Base-by-base conservation (phyloP, 116 monocot genomes). In the Phalaenopsis hybrid region DNA sequence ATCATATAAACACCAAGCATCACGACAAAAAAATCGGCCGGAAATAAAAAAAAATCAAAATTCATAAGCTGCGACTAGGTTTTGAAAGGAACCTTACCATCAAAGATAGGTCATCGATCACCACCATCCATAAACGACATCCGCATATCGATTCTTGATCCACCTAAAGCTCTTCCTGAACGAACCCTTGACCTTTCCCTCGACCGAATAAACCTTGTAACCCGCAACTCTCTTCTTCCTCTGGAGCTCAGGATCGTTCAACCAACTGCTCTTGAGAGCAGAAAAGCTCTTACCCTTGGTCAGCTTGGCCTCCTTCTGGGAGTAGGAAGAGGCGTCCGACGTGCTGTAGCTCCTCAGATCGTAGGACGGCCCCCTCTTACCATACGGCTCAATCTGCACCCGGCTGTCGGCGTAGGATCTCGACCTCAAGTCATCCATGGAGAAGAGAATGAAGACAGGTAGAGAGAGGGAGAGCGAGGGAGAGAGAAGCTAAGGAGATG, bases 101-200 rank as follows among this genome's bases (percentile, higher is more conserved):
- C 17, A 67, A 0, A 52, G 17, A 55, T 11, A n/a, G 1, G 15
- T 8, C 3, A 20, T 17, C 41, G 45, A 44, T 94, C 89, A 91
- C 82, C 84, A 85, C 84, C 79, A 90, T 41, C 91, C 91, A 78
- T 94, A 84, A 70, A 92, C 86, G 31, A 86, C 85, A 31, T 88
- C 86, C 77, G 83, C 83, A 87, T 90, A 96, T 7, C 87, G 82
- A 61, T 94, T 88, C 88, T 97, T 97, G 57, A 95, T 69, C 95
- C 98, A 98, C 68, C 89, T 77, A 81, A 95, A 85, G 88, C 98
- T 92, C 83, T 89, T 93, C 79, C 88, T 82, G 33, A 94, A 78
- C 6, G 91, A 87, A 15, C 89, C 92, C 83, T 98, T 98, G 79
- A 98, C 85, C 88, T 88, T 98, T 46, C 98, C 91, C 78, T 98